phyloP scores from a whole-genome alignment of 2,329 filamentous ascomycete genomes.

The Pseudogymnoascus sp. region DNA sequence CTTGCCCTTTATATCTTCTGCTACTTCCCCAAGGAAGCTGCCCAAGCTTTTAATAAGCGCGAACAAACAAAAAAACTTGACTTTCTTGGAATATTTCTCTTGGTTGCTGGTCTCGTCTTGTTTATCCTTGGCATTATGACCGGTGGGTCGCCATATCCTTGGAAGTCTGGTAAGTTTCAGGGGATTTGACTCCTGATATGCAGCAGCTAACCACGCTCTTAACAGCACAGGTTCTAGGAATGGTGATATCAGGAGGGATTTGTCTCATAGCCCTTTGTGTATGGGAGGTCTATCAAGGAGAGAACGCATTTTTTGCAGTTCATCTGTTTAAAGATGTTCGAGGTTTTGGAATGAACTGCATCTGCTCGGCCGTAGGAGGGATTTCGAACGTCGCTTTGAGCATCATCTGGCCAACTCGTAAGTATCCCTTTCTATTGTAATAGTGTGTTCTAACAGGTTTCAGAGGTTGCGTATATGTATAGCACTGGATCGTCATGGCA shows the following conservation, averaged over 20 bases:
- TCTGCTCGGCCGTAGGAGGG: slow-evolving; percentile 25
- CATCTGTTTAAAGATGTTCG: slow-evolving; percentile 29
- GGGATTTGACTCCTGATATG: neutral
- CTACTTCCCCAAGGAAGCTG: slow-evolving; percentile 32
- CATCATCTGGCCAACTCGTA: slow-evolving; percentile 28
- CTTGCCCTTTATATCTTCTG: slow-evolving; percentile 32
- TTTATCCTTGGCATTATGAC: slow-evolving; percentile 27
- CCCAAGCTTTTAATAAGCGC: slow-evolving; percentile 2
- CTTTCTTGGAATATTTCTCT: slow-evolving; percentile 24
- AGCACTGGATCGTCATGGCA: slow-evolving; percentile 23
- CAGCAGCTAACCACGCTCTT: neutral
- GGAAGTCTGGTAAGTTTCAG: slow-evolving; percentile 7
- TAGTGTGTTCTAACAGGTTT: neutral
- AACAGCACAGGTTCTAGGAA: slow-evolving; percentile 19
- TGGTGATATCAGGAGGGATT: slow-evolving; percentile 22
- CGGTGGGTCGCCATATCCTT: slow-evolving; percentile 24
- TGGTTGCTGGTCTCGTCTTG: slow-evolving; percentile 22
- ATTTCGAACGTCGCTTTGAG: slow-evolving; percentile 25
- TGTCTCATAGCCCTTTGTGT: slow-evolving; percentile 25
- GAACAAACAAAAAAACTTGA: slow-evolving; percentile 29
- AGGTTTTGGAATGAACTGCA: slow-evolving; percentile 25
- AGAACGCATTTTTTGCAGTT: slow-evolving; percentile 25
- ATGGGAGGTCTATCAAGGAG: slow-evolving; percentile 8
- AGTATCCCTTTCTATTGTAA: neutral
- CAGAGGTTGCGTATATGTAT: neutral